A percentile compares a stretch with the other conserved stretches of the same genome.
phyloP scores from a whole-genome alignment of 805 yeast species.

The Nakazawaea wyomingensis region DNA sequence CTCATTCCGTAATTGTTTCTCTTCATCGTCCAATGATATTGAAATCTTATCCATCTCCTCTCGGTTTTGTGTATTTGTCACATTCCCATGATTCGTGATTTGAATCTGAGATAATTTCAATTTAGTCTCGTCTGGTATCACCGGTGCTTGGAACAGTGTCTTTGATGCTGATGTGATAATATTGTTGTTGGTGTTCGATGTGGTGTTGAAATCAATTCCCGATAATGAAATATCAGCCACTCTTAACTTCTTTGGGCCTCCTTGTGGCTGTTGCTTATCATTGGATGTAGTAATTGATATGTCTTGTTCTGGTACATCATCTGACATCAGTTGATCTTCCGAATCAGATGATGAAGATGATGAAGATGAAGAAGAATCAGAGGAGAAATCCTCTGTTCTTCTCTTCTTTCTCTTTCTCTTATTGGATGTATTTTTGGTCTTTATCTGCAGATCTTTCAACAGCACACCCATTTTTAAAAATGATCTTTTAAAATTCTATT shows the following conservation, averaged over 20 bases:
- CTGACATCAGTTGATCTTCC: slow-evolving; percentile 15
- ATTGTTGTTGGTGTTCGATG: slow-evolving; percentile 20
- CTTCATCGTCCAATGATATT: slow-evolving; percentile 24
- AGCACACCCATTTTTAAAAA: slow-evolving; percentile 9
- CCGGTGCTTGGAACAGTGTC: slow-evolving; percentile 6
- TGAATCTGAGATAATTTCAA: slow-evolving; percentile 17
- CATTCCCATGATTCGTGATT: slow-evolving; percentile 12
- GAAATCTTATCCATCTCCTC: slow-evolving; percentile 13
- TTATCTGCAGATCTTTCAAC: slow-evolving; percentile 8
- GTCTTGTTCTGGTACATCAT: slow-evolving; percentile 16
- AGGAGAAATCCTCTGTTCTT: slow-evolving; percentile 74
- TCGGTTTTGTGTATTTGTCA: background rate
- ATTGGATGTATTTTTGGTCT: slow-evolving; percentile 17
- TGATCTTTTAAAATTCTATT: no score
- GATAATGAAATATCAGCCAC: slow-evolving; percentile 1
- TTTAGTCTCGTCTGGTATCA: slow-evolving; percentile 14
- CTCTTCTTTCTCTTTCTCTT: slow-evolving; percentile 69
- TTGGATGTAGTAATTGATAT: background rate
- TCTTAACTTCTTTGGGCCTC: no score
- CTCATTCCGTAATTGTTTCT: slow-evolving; percentile 38
- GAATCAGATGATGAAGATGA: slow-evolving; percentile 28
- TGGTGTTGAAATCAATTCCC: slow-evolving; percentile 26
- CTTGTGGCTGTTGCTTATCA: no score
- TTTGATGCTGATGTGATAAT: background rate
- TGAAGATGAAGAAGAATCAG: slow-evolving; percentile 42